Evolutionary conservation across 768 basidiomycete genomes (phyloP).

Genomic region (Leucocoprinus birnbaumii): DNA sequence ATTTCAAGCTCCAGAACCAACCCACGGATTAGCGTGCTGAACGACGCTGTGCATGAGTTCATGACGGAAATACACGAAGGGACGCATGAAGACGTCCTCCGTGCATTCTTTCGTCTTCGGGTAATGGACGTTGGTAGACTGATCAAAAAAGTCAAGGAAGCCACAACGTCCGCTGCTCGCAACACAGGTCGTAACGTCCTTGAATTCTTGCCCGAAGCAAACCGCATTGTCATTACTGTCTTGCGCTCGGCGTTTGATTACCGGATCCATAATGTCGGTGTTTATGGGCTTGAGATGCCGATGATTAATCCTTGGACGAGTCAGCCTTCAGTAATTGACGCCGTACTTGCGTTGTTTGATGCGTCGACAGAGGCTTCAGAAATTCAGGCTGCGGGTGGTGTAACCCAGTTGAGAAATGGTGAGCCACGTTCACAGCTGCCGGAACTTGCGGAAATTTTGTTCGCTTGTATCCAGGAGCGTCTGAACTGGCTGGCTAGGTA

Average conservation of each 20-base stretch:
- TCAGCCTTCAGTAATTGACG: conserved; percentile 60
- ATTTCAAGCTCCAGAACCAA: conserved; percentile 37
- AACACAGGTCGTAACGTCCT: conserved; percentile 41
- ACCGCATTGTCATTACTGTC: conserved; percentile 62
- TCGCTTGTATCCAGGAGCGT: conserved; percentile 66
- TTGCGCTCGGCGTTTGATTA: conserved; percentile 73
- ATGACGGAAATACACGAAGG: conserved; percentile 58
- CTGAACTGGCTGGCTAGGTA: conserved; percentile 68
- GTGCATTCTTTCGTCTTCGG: conserved; percentile 79
- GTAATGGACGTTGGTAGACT: conserved; percentile 65
- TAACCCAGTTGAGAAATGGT: conserved; percentile 20
- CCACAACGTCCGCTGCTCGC: conserved; percentile 40
- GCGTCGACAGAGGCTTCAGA: conserved; percentile 51
- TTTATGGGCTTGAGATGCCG: conserved; percentile 76
- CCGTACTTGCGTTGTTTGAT: conserved; percentile 70
- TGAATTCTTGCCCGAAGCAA: conserved; percentile 60
- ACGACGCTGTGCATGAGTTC: conserved; percentile 66
- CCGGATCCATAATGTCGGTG: conserved; percentile 63
- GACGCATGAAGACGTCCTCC: conserved; percentile 70
- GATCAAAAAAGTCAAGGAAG: conserved; percentile 55
- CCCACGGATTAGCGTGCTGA: conserved; percentile 59
- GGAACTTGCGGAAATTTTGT: conserved; percentile 58
- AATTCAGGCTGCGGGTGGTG: conserved; percentile 22
- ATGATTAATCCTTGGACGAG: conserved; percentile 87
- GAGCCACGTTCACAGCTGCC: conserved; percentile 58